These are phyloP conservation scores for Trichophyton simii DNA, from an alignment of 2,329 filamentous ascomycete species.

Conservation along the genomic window DNA sequence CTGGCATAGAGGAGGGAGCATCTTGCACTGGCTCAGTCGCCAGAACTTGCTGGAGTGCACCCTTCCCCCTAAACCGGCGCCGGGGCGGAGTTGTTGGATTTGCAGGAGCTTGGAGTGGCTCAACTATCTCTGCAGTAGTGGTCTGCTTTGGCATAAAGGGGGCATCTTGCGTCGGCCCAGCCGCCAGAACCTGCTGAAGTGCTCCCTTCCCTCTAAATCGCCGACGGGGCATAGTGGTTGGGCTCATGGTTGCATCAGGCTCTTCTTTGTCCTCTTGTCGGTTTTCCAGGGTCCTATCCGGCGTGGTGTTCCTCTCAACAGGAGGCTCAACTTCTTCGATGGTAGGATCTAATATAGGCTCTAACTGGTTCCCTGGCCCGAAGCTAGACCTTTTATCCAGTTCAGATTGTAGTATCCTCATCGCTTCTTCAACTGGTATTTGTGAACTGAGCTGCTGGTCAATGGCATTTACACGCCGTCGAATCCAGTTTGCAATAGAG, in stretches of 20 bases:
- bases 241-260: background rate
- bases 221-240: background rate
- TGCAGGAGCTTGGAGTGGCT: background rate
- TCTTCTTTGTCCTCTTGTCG: background rate
- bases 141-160: background rate
- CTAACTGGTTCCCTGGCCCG: constrained; percentile 8
- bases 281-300: background rate
- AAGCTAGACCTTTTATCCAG: constrained; percentile 24
- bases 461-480: constrained; percentile 35
- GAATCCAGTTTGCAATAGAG: constrained; percentile 36
- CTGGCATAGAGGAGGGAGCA: background rate
- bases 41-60: background rate
- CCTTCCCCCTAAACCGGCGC: background rate
- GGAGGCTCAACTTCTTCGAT: background rate
- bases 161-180: background rate
- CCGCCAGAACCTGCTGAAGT: background rate
- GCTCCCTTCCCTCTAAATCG: background rate
- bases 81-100: background rate
- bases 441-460: constrained; percentile 28
- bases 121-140: background rate
- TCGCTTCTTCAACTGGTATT: constrained; percentile 30
- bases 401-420: constrained; percentile 12
- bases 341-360: background rate
- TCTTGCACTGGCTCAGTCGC: background rate
- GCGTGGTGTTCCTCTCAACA: background rate